Base-by-base conservation (phyloP, 345 rosid genomes). In the rapeseed (Brassica napus) region DNA sequence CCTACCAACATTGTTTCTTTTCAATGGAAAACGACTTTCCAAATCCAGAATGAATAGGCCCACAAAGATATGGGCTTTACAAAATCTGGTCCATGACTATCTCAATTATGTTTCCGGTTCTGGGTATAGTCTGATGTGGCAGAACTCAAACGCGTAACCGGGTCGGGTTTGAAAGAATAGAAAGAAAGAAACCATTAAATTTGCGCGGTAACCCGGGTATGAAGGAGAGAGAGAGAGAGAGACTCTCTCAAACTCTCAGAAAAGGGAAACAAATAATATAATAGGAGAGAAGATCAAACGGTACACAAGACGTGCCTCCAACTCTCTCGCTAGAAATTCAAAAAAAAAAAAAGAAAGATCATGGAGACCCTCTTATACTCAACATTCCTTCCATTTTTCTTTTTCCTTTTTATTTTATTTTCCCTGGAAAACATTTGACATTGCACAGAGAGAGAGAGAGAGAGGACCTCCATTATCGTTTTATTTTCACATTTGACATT, bases 141-240 rank as follows among this genome's bases (percentile, higher is more conserved):
- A 12, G 4, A 0, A 28, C 6, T 0, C 3, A 0, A 62, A 31
- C 42, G 66, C 4, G 66, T 62, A 2, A 61, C 37, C 66, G 23
- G 67, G 67, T 63, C 35, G 37, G 16, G 37, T 28, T 60, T 1
- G 64, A 59, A 5, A 23, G 10, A 10, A 58, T 1, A 54, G 4
- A 78, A 74, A 70, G 10, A 59, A n/a, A 5, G 6, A 8, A 14
- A 15, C 49, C 12, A 23, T 16, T 28, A 6, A 63, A 9, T 71
- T 79, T 87, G 86, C 84, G 88, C 89, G 91, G 93, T 78, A 85
- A 86, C 76, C 88, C 88, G 85, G 79, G 58, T 65, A 5, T 73
- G 2, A 21, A 82, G 90, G 88, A 18, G 60, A 30, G 59, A 34
- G 84, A 30, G 59, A 34, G 84, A 77, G 4, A 34, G 84, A 77